Conservation (phyloP, 2,329 filamentous ascomycete species). For the Fusarium piperis region DNA sequence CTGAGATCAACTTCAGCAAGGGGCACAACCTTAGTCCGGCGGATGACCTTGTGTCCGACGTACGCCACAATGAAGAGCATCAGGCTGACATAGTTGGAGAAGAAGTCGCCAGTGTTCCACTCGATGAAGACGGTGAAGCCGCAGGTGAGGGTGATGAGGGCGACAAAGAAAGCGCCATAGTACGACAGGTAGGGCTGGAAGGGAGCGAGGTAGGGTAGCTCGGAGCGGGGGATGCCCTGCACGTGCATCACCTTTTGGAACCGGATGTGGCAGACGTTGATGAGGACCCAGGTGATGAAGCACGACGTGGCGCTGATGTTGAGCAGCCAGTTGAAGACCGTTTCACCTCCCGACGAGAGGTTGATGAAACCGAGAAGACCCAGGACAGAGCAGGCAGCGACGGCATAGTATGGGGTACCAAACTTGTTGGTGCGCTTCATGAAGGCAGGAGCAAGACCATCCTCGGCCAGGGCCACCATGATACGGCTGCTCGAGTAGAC, state of each 20-base stretch:
- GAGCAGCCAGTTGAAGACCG: conserved; percentile 78
- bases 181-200: conserved; percentile 72
- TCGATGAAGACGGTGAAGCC: conserved; percentile 75
- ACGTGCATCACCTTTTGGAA: conserved; percentile 69
- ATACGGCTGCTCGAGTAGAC: conserved; percentile 78
- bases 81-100: conserved; percentile 71
- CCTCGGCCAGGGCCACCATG: conserved; percentile 71
- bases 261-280: conserved; percentile 70
- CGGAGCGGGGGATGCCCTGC: conserved; percentile 65
- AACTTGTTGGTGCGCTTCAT: conserved; percentile 67
- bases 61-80: conserved; percentile 71
- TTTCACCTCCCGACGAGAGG: conserved; percentile 64
- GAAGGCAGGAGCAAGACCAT: conserved; percentile 69
- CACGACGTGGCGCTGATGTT: conserved; percentile 76
- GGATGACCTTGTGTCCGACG: conserved; percentile 66
- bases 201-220: conserved; percentile 69
- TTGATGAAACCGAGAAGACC: conserved; percentile 76
- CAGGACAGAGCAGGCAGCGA: conserved; percentile 63
- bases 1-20: conserved; percentile 50
- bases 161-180: conserved; percentile 73
- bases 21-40: conserved; percentile 51
- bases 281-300: conserved; percentile 76
- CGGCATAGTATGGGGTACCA: conserved; percentile 71
- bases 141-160: conserved; percentile 72
- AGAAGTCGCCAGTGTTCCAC: conserved; percentile 70